phyloP scores from a whole-genome alignment of 2,329 filamentous ascomycete genomes.

The Diaporthe sp. region DNA sequence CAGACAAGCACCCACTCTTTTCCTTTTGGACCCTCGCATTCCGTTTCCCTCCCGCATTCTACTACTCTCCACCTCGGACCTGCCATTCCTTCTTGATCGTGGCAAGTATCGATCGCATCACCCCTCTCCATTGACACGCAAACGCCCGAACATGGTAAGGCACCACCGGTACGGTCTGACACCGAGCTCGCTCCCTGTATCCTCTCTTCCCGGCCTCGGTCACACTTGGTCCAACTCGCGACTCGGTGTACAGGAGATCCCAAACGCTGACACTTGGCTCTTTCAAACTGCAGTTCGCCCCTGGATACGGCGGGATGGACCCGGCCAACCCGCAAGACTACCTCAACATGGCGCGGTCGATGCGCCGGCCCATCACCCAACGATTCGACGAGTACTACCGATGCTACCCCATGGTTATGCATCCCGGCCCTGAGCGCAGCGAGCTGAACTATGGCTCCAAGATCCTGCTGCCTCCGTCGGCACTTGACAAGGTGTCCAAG shows the following conservation, averaged over 20 bases:
- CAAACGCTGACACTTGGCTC: slow-evolving; percentile 29
- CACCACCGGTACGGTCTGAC: too few relatives aligned
- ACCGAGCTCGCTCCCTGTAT: neutral
- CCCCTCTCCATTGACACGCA: neutral
- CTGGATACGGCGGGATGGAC: slow-evolving; percentile 59
- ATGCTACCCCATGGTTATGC: slow-evolving; percentile 95
- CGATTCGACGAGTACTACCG: slow-evolving; percentile 99
- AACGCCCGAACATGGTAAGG: slow-evolving; percentile 42
- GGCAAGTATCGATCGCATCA: neutral
- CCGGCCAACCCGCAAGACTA: slow-evolving; percentile 62
- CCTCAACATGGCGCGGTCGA: slow-evolving; percentile 60
- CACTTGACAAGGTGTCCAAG: slow-evolving; percentile 95
- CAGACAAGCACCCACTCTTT: neutral
- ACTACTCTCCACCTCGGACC: neutral
- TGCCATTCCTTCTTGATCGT: neutral
- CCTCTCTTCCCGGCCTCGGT: neutral
- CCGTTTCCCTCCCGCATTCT: neutral
- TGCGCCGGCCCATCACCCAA: slow-evolving; percentile 67
- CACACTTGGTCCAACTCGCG: neutral
- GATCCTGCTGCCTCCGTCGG: slow-evolving; percentile 96
- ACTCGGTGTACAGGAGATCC: too few relatives aligned
- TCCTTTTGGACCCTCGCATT: neutral
- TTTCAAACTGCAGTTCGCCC: slow-evolving; percentile 47
- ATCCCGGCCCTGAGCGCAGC: slow-evolving; percentile 88
- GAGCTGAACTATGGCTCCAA: slow-evolving; percentile 97